Conservation (phyloP, 148 eudicot genomes). For the Persicaria maculosa region DNA sequence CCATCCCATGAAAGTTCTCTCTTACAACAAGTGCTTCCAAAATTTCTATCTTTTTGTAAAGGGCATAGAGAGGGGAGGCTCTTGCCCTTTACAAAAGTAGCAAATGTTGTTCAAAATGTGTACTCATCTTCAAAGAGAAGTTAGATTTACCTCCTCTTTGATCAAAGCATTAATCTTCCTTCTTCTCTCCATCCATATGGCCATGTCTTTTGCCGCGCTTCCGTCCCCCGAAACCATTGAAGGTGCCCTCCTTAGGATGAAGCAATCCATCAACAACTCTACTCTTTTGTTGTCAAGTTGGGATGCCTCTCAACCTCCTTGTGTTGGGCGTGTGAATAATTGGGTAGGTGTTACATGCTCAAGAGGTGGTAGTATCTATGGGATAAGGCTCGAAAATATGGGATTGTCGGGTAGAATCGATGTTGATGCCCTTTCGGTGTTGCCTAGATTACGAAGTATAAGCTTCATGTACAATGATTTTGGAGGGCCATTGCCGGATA, state of each 20-base stretch:
- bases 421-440: conserved; percentile 13
- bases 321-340: conserved; percentile 22
- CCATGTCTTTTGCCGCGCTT: neutral
- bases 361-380: conserved; percentile 25
- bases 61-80: conserved; percentile 2
- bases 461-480: conserved; percentile 35
- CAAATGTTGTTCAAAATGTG: neutral
- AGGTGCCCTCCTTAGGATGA: conserved; percentile 25
- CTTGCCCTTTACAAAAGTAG: neutral
- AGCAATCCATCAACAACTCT: conserved; percentile 17
- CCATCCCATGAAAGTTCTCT: neutral
- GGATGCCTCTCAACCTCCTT: conserved; percentile 24
- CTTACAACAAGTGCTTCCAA: neutral
- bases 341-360: conserved; percentile 41
- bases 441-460: conserved; percentile 24
- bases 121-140: neutral
- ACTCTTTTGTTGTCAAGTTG: conserved; percentile 24
- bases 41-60: neutral
- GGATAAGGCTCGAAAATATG: conserved; percentile 36
- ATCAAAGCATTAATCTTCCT: neutral
- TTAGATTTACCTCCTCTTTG: neutral
- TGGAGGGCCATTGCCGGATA: conserved; percentile 27
- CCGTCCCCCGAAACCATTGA: neutral
- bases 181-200: neutral
- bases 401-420: conserved; percentile 31